Evolutionary conservation across 129 eudicot genomes (phyloP).

Genomic region (Pittosporum tobira): DNA sequence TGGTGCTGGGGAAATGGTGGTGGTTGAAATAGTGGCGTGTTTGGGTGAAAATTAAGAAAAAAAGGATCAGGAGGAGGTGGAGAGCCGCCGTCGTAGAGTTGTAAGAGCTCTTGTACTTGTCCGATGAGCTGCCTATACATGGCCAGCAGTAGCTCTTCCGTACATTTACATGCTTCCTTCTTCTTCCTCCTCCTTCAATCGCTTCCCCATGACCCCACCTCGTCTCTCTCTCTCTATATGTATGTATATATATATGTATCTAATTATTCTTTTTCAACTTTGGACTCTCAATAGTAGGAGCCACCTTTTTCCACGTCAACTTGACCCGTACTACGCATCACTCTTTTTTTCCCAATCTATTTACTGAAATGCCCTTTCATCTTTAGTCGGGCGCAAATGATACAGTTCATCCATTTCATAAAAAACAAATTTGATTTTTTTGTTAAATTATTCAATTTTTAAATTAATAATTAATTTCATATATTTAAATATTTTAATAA

Average conservation of each 20-base stretch:
- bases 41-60: neutral
- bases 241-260: constrained; percentile 13
- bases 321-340: too few species aligned
- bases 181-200: constrained; percentile 9
- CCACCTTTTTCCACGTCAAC: too few species aligned
- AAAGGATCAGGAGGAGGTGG: neutral
- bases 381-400: too few species aligned
- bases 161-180: constrained; percentile 19
- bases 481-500: too few species aligned
- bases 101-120: constrained; percentile 41
- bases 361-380: too few species aligned
- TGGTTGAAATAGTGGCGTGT: neutral
- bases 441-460: too few species aligned
- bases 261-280: neutral
- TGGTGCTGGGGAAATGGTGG: neutral
- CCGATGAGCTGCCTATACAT: constrained; percentile 75
- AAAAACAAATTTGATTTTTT: too few species aligned
- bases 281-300: too few species aligned
- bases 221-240: constrained; percentile 19
- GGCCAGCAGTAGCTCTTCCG: constrained; percentile 41
- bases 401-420: too few species aligned
- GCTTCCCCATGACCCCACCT: constrained; percentile 9
- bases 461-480: too few species aligned
- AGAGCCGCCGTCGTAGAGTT: too few species aligned
- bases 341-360: too few species aligned